Percentiles rank a stretch among this genome's conserved stretches.
Evolutionary conservation across 129 eudicot species (phyloP).

Genomic region (Tagetes erecta): DNA sequence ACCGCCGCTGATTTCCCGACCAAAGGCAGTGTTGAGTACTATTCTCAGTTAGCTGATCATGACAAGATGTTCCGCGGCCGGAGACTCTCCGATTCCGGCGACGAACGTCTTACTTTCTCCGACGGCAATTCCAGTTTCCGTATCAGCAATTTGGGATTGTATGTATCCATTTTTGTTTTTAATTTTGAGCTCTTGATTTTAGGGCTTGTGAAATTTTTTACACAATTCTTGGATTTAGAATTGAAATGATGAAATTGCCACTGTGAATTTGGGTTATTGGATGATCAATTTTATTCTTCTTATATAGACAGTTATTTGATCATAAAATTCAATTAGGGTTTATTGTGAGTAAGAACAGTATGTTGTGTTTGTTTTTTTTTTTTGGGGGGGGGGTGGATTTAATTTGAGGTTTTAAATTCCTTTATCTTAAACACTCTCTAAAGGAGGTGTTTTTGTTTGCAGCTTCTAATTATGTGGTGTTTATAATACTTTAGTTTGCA

Average conservation of each 20-base stretch:
- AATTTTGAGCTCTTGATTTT: constrained; percentile 29
- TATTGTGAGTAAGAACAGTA: neutral
- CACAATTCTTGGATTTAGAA: neutral
- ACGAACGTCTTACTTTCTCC: constrained; percentile 59
- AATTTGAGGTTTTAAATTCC: neutral
- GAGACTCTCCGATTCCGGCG: constrained; percentile 44
- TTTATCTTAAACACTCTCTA: neutral
- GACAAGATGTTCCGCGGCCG: constrained; percentile 61
- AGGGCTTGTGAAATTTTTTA: constrained; percentile 19
- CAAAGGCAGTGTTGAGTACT: constrained; percentile 69
- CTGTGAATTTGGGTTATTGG: neutral
- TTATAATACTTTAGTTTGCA: constrained; percentile 65
- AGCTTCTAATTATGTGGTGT: constrained; percentile 10
- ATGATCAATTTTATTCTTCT: neutral
- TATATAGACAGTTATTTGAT: neutral
- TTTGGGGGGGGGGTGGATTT: too few relatives aligned
- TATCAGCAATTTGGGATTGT: constrained; percentile 82
- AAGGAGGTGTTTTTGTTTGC: neutral
- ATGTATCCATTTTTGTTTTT: constrained; percentile 25
- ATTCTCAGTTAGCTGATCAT: constrained; percentile 55
- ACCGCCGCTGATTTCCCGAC: constrained; percentile 48
- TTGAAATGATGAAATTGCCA: neutral
- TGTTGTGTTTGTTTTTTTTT: too few relatives aligned
- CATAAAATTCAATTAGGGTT: constrained; percentile 22
- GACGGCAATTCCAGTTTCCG: constrained; percentile 89